Evolutionary conservation across 2,329 filamentous ascomycete species (phyloP).

Genomic region (Parafenestella ontariensis): DNA sequence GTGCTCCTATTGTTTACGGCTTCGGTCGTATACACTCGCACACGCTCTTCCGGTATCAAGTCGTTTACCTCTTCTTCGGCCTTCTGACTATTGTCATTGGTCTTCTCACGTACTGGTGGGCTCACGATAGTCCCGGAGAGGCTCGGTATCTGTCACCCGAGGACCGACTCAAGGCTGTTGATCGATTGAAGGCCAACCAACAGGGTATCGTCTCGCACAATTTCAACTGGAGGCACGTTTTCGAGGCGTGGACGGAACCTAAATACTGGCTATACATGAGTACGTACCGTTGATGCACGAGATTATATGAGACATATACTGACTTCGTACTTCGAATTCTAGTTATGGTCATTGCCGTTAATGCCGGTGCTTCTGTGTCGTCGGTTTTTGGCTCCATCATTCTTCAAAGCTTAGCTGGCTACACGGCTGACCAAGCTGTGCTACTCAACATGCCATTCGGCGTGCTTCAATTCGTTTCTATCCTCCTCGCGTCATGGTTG

Average conservation of each 20-base stretch:
- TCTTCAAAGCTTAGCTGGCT: constrained; percentile 63
- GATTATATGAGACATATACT: neutral
- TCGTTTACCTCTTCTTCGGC: constrained; percentile 57
- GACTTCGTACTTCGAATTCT: neutral
- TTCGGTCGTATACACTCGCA: constrained; percentile 64
- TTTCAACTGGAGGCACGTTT: constrained; percentile 70
- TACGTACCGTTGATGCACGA: neutral
- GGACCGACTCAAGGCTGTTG: constrained; percentile 72
- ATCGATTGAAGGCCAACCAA: constrained; percentile 75
- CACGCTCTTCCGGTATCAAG: constrained; percentile 67
- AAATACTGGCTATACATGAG: constrained; percentile 58
- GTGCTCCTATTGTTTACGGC: constrained; percentile 67
- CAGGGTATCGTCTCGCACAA: constrained; percentile 74
- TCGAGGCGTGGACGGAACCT: constrained; percentile 62
- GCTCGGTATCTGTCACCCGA: constrained; percentile 66
- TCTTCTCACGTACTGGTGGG: constrained; percentile 50
- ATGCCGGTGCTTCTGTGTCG: constrained; percentile 54
- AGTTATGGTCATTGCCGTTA: constrained; percentile 32
- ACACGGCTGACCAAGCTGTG: constrained; percentile 65
- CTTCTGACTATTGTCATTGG: constrained; percentile 51
- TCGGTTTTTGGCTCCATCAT: constrained; percentile 69
- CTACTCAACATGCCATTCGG: constrained; percentile 64
- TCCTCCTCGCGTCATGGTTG: constrained; percentile 57
- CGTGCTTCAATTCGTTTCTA: constrained; percentile 28
- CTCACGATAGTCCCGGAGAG: constrained; percentile 65